These are phyloP conservation scores for Aristolochia californica DNA, from an alignment of 164 flowering plant genomes.

Conservation along the genomic window DNA sequence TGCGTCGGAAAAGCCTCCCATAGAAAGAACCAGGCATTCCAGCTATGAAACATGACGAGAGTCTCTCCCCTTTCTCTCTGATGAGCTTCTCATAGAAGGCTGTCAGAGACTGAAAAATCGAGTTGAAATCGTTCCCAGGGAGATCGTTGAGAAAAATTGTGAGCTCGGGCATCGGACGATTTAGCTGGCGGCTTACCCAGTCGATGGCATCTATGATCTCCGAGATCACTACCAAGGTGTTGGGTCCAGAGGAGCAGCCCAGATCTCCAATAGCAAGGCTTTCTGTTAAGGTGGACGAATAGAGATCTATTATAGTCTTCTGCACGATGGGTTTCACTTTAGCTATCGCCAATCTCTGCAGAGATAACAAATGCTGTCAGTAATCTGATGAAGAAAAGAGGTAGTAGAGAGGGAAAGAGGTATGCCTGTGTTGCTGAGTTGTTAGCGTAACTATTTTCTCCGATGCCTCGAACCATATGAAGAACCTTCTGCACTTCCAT, in stretches of 20 bases:
- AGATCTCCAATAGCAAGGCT: neutral
- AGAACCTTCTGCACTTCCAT: neutral
- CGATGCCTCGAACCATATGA: neutral
- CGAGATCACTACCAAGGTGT: constrained; percentile 32
- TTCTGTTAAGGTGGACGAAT: neutral
- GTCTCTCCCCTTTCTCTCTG: constrained; percentile 2
- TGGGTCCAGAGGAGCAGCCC: constrained; percentile 40
- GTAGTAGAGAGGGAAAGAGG: neutral
- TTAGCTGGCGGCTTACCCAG: constrained; percentile 4
- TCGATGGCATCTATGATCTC: constrained; percentile 23
- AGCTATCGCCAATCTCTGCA: neutral
- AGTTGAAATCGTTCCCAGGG: constrained; percentile 61
- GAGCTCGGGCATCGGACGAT: constrained; percentile 22
- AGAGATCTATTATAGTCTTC: neutral
- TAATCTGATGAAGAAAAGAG: neutral
- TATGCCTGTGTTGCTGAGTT: neutral
- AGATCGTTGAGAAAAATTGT: constrained; percentile 50
- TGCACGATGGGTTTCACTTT: neutral
- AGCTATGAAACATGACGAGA: too few relatives aligned
- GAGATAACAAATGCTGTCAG: neutral
- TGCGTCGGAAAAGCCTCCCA: too few relatives aligned
- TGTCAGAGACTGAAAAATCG: constrained; percentile 32
- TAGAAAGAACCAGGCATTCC: too few relatives aligned
- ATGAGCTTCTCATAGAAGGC: constrained; percentile 16
- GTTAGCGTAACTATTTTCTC: constrained; percentile 1